phyloP scores from a whole-genome alignment of 495 filamentous ascomycete species.

The Sordaria brevicollis region DNA sequence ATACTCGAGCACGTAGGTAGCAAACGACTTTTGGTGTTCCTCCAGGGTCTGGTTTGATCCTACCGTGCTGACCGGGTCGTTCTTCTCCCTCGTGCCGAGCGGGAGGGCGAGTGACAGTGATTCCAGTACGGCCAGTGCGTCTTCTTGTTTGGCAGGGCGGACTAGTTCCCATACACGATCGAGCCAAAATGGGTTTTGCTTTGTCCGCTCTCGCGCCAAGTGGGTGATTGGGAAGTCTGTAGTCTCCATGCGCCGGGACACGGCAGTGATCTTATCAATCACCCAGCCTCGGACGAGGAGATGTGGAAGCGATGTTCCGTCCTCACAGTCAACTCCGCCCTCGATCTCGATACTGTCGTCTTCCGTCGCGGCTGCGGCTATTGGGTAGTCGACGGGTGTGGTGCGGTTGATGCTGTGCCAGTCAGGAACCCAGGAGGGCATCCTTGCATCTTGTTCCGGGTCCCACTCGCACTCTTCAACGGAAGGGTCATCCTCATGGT shows the following conservation, averaged over 20 bases:
- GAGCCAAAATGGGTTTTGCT: conserved; percentile 11
- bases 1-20: conserved; percentile 9
- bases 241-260: conserved; percentile 10
- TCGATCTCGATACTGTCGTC: not conserved
- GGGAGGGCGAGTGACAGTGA: conserved; percentile 7
- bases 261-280: conserved; percentile 4
- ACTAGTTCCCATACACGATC: conserved; percentile 7
- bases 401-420: conserved; percentile 15
- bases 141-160: not conserved
- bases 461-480: conserved; percentile 1
- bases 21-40: conserved; percentile 7
- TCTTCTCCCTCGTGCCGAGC: conserved; percentile 3
- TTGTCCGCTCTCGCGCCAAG: conserved; percentile 4
- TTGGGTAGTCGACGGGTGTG: conserved; percentile 4
- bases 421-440: conserved; percentile 12
- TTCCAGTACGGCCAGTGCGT: conserved; percentile 4
- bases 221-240: conserved; percentile 11
- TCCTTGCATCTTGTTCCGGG: conserved; percentile 1
- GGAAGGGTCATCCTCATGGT: conserved; percentile 8
- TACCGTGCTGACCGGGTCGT: not conserved
- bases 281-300: conserved; percentile 9
- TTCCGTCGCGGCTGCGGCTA: not conserved
- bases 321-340: not conserved
- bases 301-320: conserved; percentile 3
- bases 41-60: conserved; percentile 2